Conservation (phyloP, 805 yeast species). For the Ogataea allantospora region DNA sequence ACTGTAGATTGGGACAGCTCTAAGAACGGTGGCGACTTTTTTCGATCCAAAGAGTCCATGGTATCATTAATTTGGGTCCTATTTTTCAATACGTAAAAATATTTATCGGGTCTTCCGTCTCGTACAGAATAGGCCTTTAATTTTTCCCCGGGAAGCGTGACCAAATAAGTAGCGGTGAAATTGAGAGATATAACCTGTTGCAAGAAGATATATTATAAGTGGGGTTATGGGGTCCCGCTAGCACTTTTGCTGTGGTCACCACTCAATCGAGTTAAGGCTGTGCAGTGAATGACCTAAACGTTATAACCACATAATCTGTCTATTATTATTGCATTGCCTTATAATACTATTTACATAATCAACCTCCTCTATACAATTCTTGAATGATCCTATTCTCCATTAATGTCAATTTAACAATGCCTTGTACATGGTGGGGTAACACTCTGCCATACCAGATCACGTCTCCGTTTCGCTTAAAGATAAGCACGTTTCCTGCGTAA, state of each 20-base stretch:
- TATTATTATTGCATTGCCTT: background rate
- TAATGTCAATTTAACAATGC: conserved; percentile 57
- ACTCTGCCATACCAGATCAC: conserved; percentile 79
- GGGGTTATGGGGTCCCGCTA: background rate
- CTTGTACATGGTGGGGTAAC: conserved; percentile 62
- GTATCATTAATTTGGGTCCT: conserved; percentile 5
- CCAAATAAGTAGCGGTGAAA: conserved; percentile 1
- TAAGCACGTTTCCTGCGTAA: conserved; percentile 78
- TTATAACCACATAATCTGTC: background rate
- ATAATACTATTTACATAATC: background rate
- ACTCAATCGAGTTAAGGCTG: too few species aligned
- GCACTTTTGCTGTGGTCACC: too few species aligned
- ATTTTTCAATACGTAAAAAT: conserved; percentile 5
- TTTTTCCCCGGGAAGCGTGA: conserved; percentile 12
- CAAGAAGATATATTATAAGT: background rate
- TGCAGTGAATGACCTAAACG: conserved; percentile 5
- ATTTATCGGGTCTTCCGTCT: conserved; percentile 9
- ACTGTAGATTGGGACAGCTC: conserved; percentile 32
- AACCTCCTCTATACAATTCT: conserved; percentile 53
- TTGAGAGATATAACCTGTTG: background rate
- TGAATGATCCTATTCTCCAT: conserved; percentile 47
- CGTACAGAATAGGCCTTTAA: background rate
- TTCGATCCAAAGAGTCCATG: conserved; percentile 26
- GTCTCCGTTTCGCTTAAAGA: conserved; percentile 45
- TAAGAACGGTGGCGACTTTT: conserved; percentile 32